Evolutionary conservation across 148 eudicot species (phyloP), one percentile per base, ranked within the genome.

Genomic region (Rhododendron molle): DNA sequence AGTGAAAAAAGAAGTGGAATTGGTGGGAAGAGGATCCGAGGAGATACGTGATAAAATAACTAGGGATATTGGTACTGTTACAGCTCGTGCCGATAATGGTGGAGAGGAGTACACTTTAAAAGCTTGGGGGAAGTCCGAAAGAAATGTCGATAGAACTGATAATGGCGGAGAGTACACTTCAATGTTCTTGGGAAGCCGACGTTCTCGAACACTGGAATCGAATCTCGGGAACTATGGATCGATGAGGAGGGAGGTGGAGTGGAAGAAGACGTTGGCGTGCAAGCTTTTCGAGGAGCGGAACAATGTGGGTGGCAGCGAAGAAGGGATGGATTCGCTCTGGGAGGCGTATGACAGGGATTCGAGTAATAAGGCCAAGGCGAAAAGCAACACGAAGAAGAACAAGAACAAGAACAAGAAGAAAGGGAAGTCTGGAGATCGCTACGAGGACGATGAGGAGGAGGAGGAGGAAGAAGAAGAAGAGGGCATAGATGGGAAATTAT

Each of bases 281-380:
- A 94, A 93, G 88, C 85, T 96, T 3, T 94, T 92, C 38, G 98
- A 96, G 81, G 99, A 96, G 52, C 34, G 94, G 43, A 93, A 94
- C 90, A 91, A 90, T 34, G 87, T 81, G 34, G 85, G 20, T 1
- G 88, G 90, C 0, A 36, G 89, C 14, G 52, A 83, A 15, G 96
- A 96, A 82, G 92, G 92, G 58, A 96, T 96, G 98, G 99, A 96
- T 86, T 86, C 88, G 81, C 85, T 96, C 14, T 96, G 99, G 99
- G 99, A 96, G 85, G 82, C 91, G 1, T 82, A 92, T 30, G 98
- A 96, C 87, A 86, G 85, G 54, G 93, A 93, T 81, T 71, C 83
- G 32, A 85, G 72, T 3, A 7, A 15, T 15, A 89, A 52, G 71
- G 56, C 21, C 4, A 49, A 67, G n/a, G 1, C 28, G 18, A 80